Evolutionary conservation across 176 grass and related monocot genomes (phyloP).

Genomic region (Oryza officinalis): DNA sequence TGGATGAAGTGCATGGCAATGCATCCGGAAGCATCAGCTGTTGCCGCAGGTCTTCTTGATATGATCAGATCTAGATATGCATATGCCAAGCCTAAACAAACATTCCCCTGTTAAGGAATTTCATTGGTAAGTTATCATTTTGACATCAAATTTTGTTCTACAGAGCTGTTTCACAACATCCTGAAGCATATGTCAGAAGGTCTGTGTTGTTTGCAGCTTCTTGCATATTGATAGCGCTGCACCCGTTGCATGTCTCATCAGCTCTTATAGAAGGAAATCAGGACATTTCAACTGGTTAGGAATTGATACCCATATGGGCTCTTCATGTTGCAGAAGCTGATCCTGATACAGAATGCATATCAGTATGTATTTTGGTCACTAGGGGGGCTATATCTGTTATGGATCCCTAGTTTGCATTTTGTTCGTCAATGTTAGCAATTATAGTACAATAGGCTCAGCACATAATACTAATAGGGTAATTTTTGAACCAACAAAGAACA

Average conservation of each 20-base stretch:
- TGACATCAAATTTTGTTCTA: constrained; percentile 19
- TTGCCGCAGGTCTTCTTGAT: constrained; percentile 82
- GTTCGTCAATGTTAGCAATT: not conserved
- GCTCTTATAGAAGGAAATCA: constrained; percentile 82
- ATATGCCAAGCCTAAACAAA: constrained; percentile 39
- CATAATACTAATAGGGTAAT: not conserved
- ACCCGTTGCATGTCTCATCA: constrained; percentile 78
- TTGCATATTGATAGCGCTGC: constrained; percentile 81
- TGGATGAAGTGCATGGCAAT: constrained; percentile 88
- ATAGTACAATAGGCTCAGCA: not conserved
- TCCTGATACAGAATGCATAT: constrained; percentile 80
- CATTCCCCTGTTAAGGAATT: constrained; percentile 23
- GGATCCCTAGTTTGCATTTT: not conserved
- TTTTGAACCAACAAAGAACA: not conserved
- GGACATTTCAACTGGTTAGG: constrained; percentile 69
- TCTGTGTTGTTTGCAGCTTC: constrained; percentile 85
- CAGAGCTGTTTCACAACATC: constrained; percentile 75
- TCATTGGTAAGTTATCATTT: not conserved
- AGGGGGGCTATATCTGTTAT: too few relatives aligned
- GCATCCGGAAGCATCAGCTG: constrained; percentile 87
- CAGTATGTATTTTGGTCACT: constrained; percentile 42
- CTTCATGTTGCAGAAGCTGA: constrained; percentile 79
- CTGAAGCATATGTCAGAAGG: constrained; percentile 97
- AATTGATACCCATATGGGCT: constrained; percentile 87
- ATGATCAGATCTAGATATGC: constrained; percentile 86